Percentiles rank a stretch among this genome's conserved stretches.
phyloP scores from a whole-genome alignment of 345 rosid species.

The Euphorbia peplus region DNA sequence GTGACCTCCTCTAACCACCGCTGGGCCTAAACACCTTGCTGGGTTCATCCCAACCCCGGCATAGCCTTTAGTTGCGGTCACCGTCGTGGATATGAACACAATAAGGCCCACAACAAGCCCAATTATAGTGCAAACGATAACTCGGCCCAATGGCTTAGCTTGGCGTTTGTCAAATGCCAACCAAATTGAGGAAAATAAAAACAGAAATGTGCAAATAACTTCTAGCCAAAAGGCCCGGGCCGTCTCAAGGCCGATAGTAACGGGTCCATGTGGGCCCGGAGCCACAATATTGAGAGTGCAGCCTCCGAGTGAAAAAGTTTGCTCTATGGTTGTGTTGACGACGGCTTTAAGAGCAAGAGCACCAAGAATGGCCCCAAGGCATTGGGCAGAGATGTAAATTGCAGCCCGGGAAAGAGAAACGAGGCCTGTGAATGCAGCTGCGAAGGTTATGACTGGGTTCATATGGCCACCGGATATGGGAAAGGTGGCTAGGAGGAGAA shows the following conservation, averaged over 20 bases:
- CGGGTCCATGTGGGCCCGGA: constrained; percentile 31
- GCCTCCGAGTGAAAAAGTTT: constrained; percentile 37
- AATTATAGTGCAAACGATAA: constrained; percentile 25
- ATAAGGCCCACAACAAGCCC: constrained; percentile 38
- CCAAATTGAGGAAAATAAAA: constrained; percentile 39
- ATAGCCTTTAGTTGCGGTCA: constrained; percentile 38
- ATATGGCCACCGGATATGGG: constrained; percentile 47
- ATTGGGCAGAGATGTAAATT: constrained; percentile 36
- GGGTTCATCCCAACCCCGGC: constrained; percentile 53
- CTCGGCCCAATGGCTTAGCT: constrained; percentile 34
- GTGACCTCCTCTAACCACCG: constrained; percentile 24
- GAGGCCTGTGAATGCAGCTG: constrained; percentile 31
- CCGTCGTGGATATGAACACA: constrained; percentile 40
- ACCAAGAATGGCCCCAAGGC: constrained; percentile 36
- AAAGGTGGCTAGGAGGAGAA: constrained; percentile 28
- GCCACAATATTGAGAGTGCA: constrained; percentile 26
- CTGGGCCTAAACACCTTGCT: constrained; percentile 48
- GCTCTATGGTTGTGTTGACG: constrained; percentile 17
- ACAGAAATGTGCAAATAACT: constrained; percentile 36
- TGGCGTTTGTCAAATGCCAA: constrained; percentile 44
- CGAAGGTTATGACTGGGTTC: constrained; percentile 35
- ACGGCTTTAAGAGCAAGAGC: constrained; percentile 31
- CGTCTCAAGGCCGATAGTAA: constrained; percentile 14
- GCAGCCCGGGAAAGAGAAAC: constrained; percentile 23
- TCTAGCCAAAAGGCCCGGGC: constrained; percentile 33